Conservation (phyloP, 305 asterid genomes). For the Fraxinus xanthoxyloides region DNA sequence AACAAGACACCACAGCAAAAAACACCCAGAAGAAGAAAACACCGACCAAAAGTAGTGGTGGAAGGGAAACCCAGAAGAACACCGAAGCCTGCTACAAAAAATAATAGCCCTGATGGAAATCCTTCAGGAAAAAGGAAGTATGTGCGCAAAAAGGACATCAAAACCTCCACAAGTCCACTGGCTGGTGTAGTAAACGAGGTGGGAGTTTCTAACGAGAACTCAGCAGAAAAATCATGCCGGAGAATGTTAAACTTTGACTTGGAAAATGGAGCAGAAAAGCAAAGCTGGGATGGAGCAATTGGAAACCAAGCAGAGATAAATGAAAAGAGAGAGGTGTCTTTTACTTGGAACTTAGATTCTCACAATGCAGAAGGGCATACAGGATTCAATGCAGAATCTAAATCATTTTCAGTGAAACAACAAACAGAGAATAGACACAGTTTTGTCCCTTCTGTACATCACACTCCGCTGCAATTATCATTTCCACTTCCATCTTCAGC, state of each 20-base stretch:
- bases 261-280: slow-evolving; percentile 37
- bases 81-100: slow-evolving; percentile 43
- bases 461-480: slow-evolving; percentile 29
- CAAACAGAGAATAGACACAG: slow-evolving; percentile 17
- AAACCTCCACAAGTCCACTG: slow-evolving; percentile 37
- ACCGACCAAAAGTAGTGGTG: slow-evolving; percentile 77
- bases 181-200: slow-evolving; percentile 29
- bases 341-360: slow-evolving; percentile 41
- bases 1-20: slow-evolving; percentile 69
- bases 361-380: slow-evolving; percentile 30
- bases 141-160: slow-evolving; percentile 40
- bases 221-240: slow-evolving; percentile 55
- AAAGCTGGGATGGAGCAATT: slow-evolving; percentile 24
- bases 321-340: slow-evolving; percentile 33
- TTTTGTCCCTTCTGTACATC: slow-evolving; percentile 20
- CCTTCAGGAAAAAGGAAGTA: slow-evolving; percentile 63
- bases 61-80: slow-evolving; percentile 73
- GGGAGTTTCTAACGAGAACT: slow-evolving; percentile 29
- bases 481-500: slow-evolving; percentile 27
- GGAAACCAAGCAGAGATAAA: slow-evolving; percentile 34
- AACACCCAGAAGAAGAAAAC: slow-evolving; percentile 71
- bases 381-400: slow-evolving; percentile 26
- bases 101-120: slow-evolving; percentile 34
- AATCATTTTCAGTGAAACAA: slow-evolving; percentile 30
- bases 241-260: slow-evolving; percentile 56